A percentile compares a stretch with the other conserved stretches of the same genome.
Conservation (phyloP, 441 rosid genomes). For the Monsonia emarginata region DNA sequence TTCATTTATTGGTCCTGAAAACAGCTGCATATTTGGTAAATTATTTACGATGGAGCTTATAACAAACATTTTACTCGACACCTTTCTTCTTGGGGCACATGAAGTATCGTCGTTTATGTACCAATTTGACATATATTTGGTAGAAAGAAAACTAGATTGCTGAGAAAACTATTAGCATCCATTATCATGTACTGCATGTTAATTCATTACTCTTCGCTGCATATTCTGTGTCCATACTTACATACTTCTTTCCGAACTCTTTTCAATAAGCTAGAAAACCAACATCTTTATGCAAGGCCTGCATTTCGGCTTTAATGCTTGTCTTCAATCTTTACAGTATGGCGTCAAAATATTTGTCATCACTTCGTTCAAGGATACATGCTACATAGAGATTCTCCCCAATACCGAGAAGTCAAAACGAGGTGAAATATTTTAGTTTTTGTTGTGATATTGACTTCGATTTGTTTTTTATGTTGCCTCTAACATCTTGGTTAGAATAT, state of each 20-base stretch:
- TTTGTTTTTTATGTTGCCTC: background rate
- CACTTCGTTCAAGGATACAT: conserved; percentile 44
- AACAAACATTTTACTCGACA: too few species aligned
- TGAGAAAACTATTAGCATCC: too few species aligned
- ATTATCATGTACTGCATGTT: too few species aligned
- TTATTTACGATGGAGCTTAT: too few species aligned
- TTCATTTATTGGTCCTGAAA: background rate
- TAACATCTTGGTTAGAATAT: background rate
- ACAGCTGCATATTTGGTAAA: too few species aligned
- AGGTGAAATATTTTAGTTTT: conserved; percentile 21
- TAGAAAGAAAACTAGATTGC: too few species aligned
- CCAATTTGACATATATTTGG: too few species aligned
- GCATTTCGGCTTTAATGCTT: conserved; percentile 11
- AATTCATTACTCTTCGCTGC: background rate
- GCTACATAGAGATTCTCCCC: conserved; percentile 37
- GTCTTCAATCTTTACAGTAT: conserved; percentile 22
- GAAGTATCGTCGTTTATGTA: too few species aligned
- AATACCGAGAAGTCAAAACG: conserved; percentile 22
- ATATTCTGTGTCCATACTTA: background rate
- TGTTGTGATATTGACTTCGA: background rate
- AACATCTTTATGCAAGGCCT: background rate
- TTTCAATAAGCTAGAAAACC: too few species aligned
- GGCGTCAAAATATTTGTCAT: conserved; percentile 25
- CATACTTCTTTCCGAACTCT: too few species aligned
- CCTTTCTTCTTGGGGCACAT: too few species aligned